Evolutionary conservation across 768 basidiomycete genomes (phyloP).

Genomic region (Asterophora lycoperdoides): DNA sequence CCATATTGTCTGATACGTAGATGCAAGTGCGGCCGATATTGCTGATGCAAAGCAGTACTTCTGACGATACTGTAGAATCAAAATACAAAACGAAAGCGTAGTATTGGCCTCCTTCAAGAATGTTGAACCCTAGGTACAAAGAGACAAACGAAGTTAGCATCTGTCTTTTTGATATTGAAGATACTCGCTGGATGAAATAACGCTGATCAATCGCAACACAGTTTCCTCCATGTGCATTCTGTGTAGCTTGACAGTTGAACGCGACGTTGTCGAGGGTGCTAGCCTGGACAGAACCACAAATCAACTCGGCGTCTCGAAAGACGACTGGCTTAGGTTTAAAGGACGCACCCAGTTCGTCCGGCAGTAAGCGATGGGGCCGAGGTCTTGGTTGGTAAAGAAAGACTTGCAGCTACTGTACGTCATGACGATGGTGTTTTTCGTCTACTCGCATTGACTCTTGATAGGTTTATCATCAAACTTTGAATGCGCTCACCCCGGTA

Average conservation of each 20-base stretch:
- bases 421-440: constrained; percentile 38
- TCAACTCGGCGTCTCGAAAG: not conserved
- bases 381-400: constrained; percentile 47
- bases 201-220: constrained; percentile 43
- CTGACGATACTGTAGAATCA: too few relatives aligned
- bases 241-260: constrained; percentile 41
- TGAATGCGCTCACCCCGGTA: constrained; percentile 22
- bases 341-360: constrained; percentile 41
- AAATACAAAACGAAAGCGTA: too few relatives aligned
- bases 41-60: too few relatives aligned
- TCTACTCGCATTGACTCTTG: constrained; percentile 13
- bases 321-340: too few relatives aligned
- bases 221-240: constrained; percentile 48
- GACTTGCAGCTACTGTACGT: constrained; percentile 38
- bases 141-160: not conserved
- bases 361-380: constrained; percentile 37
- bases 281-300: constrained; percentile 23
- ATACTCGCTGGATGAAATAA: constrained; percentile 44
- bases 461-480: not conserved
- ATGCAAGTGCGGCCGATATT: too few relatives aligned
- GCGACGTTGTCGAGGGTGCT: constrained; percentile 37
- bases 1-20: too few relatives aligned
- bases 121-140: constrained; percentile 16
- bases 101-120: constrained; percentile 3
- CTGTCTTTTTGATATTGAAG: not conserved